Evolutionary conservation across 331 rosid species (phyloP).

Genomic region (Quercus tomentella): DNA sequence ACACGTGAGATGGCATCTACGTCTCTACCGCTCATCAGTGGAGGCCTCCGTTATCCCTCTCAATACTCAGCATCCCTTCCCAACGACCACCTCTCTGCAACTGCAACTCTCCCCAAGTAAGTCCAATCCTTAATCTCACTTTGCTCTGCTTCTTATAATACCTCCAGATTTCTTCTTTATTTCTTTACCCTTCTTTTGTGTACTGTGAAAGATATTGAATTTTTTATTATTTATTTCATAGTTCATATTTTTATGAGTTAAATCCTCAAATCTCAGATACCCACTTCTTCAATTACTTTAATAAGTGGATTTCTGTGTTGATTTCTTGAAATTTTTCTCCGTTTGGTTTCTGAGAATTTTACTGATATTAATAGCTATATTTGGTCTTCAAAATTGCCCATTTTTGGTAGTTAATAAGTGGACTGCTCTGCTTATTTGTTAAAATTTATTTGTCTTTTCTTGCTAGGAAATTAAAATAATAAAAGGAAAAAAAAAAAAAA

Average conservation of each 20-base stretch:
- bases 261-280: neutral
- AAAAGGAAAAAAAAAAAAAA: neutral
- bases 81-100: constrained; percentile 24
- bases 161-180: neutral
- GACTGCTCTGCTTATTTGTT: neutral
- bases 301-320: neutral
- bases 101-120: constrained; percentile 32
- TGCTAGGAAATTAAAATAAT: neutral
- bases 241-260: neutral
- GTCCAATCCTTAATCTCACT: neutral
- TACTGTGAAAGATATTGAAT: neutral
- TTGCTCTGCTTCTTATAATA: neutral
- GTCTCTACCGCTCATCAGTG: constrained; percentile 30
- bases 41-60: constrained; percentile 18
- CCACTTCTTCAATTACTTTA: constrained; percentile 8
- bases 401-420: neutral
- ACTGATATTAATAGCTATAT: neutral
- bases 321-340: neutral
- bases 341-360: neutral
- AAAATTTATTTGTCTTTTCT: neutral
- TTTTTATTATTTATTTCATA: no score
- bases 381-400: neutral
- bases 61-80: constrained; percentile 15
- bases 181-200: neutral
- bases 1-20: constrained; percentile 41